A percentile compares a stretch with the other conserved stretches of the same genome.
These are phyloP conservation scores for Suhomyces tanzawaensis DNA, from an alignment of 805 yeast genomes.

Conservation along the genomic window DNA sequence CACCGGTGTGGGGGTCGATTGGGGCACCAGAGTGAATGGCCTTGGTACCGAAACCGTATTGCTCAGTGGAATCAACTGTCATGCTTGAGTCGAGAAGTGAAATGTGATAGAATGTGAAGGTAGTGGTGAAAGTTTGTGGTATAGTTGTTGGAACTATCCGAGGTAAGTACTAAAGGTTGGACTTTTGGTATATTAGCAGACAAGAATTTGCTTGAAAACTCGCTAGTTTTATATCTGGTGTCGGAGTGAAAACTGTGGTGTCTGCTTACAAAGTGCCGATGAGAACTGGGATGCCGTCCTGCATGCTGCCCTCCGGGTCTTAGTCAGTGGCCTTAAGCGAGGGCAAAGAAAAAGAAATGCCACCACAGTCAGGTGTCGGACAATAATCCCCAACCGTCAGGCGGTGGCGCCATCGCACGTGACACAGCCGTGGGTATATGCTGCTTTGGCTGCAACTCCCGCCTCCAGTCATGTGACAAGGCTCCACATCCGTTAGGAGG, in stretches of 20 bases:
- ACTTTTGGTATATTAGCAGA: slow-evolving; percentile 5
- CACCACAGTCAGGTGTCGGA: background rate
- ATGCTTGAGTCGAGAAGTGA: too few relatives aligned
- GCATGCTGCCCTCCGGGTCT: background rate
- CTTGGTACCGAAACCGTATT: slow-evolving; percentile 64
- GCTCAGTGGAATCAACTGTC: slow-evolving; percentile 33
- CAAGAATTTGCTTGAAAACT: background rate
- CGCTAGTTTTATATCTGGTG: background rate
- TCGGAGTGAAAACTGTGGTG: slow-evolving; percentile 3
- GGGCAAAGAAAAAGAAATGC: background rate
- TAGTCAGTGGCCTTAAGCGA: background rate
- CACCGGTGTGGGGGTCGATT: slow-evolving; percentile 73
- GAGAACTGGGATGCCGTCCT: background rate
- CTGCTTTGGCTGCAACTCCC: background rate
- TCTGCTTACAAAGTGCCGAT: background rate
- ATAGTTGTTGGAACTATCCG: slow-evolving; percentile 9
- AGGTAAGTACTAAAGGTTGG: slow-evolving; percentile 8
- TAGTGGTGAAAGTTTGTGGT: background rate
- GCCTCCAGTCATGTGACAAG: too few relatives aligned
- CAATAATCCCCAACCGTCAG: background rate
- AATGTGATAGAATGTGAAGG: too few relatives aligned
- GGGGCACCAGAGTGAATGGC: slow-evolving; percentile 84
- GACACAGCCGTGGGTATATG: background rate
- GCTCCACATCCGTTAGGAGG: too few relatives aligned
- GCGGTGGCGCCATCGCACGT: background rate